Evolutionary conservation across 768 basidiomycete species (phyloP).

Genomic region (Pleurotus platypus): DNA sequence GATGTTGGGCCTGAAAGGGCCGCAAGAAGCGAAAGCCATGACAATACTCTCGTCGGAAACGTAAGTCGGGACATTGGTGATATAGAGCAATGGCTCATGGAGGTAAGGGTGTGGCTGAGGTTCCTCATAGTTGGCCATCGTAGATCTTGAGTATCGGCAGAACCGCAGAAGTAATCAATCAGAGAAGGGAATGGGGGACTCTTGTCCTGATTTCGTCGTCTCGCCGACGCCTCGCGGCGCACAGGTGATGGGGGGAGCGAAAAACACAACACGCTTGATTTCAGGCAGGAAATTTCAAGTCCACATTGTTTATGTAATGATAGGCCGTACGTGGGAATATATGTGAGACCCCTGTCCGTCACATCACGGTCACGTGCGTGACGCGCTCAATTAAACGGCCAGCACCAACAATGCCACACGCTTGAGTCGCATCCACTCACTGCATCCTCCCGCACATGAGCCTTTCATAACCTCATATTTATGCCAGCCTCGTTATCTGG

Average conservation of each 20-base stretch:
- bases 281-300: slow-evolving; percentile 3
- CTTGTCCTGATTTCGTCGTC: slow-evolving; percentile 4
- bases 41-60: slow-evolving; percentile 78
- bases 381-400: neutral
- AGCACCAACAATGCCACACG: neutral
- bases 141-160: slow-evolving; percentile 25
- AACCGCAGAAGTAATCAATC: slow-evolving; percentile 12
- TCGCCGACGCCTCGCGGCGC: slow-evolving; percentile 9
- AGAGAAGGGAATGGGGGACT: slow-evolving; percentile 9
- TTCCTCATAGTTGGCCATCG: slow-evolving; percentile 33
- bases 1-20: slow-evolving; percentile 80
- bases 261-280: slow-evolving; percentile 3
- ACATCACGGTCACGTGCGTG: neutral
- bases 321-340: neutral
- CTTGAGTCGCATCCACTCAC: neutral
- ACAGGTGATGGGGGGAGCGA: slow-evolving; percentile 1
- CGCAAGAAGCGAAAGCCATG: slow-evolving; percentile 66
- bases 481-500: slow-evolving; percentile 64
- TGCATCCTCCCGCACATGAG: no score
- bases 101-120: slow-evolving; percentile 77
- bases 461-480: neutral
- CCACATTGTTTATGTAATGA: slow-evolving; percentile 5
- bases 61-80: slow-evolving; percentile 72
- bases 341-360: neutral
- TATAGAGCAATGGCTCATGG: slow-evolving; percentile 78